Evolutionary conservation across 2,329 filamentous ascomycete genomes (phyloP), one percentile per base, ranked within the genome.

Genomic region (Knufia petricola): DNA sequence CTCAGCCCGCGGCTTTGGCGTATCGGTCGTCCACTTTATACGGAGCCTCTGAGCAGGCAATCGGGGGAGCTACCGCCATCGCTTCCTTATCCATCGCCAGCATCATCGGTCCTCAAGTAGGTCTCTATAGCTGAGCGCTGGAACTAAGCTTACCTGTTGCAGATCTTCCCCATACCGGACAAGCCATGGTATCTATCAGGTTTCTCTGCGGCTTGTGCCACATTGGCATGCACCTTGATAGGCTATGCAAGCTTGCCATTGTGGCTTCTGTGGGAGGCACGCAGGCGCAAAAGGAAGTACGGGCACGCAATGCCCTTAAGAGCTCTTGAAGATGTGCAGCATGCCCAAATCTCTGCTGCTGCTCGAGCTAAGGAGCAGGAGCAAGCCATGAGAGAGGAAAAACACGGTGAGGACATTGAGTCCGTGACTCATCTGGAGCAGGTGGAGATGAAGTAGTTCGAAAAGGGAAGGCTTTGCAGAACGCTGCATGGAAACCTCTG

Each of bases 31-130:
- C 49, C 34, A 58, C 52, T 10, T 46, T 60, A 8, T 58, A 60
- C 42, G 57, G 55, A 19, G 54, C 55, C 20, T 40, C 55, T 10
- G 54, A 59, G 30, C 57, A 59, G 41, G 57, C 58, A 2, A 51
- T 58, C 15, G 55, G 59, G 30, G 57, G 53, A 15, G 57, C 58
- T 10, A 51, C 53, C 9, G 52, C 55, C 2, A 48, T 59, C 4
- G 57, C 59, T 10, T 57, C 57, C 19, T 37, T 57, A 24, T 53
- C 52, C 7, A 53, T 60, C 43, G 56, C 51, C 24, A 54, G 50
- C 49, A 58, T 57, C 24, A 51, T 58, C 13, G 57, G 32, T 43
- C 56, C 50, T 52, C 49, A 53, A 43, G 52, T 54, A 31, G 46
- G 46, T 13, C 37, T 41, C 28, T 39, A n/a, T 3, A 31, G 49